These are phyloP conservation scores for Mycogone perniciosa DNA, from an alignment of 2,329 filamentous ascomycete species.

Conservation along the genomic window DNA sequence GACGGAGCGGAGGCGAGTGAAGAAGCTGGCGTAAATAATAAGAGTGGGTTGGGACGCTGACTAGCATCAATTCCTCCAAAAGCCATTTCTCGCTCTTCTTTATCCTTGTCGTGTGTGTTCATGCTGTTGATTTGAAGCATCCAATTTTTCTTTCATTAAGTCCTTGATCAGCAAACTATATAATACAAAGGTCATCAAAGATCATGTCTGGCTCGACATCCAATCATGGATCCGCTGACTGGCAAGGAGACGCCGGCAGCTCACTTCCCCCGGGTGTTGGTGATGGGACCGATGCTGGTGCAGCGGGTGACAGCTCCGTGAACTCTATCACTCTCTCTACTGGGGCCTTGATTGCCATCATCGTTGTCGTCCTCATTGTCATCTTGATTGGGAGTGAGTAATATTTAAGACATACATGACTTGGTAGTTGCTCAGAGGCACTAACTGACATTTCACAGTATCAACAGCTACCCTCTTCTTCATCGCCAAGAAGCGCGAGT, in stretches of 20 bases:
- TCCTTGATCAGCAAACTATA: not conserved
- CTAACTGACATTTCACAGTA: conserved; percentile 37
- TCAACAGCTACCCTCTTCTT: conserved; percentile 64
- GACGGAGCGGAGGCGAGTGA: not conserved
- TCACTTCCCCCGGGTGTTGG: conserved; percentile 30
- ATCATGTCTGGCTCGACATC: conserved; percentile 36
- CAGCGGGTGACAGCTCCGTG: conserved; percentile 55
- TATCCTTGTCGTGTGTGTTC: too few species aligned
- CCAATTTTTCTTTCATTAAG: conserved; percentile 4
- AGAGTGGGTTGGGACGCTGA: conserved; percentile 3
- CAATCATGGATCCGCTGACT: conserved; percentile 33
- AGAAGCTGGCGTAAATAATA: not conserved
- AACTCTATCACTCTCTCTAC: conserved; percentile 56
- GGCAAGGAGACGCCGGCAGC: conserved; percentile 29
- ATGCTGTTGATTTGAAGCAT: not conserved
- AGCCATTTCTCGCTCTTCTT: too few species aligned
- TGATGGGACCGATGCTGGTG: conserved; percentile 53
- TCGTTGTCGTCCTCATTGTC: conserved; percentile 62
- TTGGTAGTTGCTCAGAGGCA: not conserved
- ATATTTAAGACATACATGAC: not conserved
- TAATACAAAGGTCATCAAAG: not conserved
- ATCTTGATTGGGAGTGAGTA: conserved; percentile 62
- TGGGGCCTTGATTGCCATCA: conserved; percentile 67
- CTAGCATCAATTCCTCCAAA: not conserved
- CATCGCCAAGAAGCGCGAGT: conserved; percentile 77